Conservation (phyloP, 2,329 filamentous ascomycete genomes). For the Xylariaceae sp. region DNA sequence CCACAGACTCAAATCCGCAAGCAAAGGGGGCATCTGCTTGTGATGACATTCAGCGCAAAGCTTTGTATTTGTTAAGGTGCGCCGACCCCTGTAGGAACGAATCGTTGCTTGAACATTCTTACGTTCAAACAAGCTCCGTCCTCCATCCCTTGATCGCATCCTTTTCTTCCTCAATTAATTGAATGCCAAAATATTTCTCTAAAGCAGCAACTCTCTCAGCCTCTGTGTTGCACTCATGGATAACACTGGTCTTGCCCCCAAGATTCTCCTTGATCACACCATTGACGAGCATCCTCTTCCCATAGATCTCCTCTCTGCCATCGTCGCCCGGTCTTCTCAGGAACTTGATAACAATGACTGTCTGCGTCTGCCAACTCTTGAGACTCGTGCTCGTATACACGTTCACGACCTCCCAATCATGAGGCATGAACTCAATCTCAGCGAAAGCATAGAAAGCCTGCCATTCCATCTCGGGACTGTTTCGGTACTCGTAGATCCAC, state of each 20-base stretch:
- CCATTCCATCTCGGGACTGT: slow-evolving; percentile 50
- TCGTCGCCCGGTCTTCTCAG: slow-evolving; percentile 35
- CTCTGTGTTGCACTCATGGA: slow-evolving; percentile 49
- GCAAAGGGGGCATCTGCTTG: too few relatives aligned
- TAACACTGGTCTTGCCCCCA: slow-evolving; percentile 46
- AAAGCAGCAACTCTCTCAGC: slow-evolving; percentile 18
- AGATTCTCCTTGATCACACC: slow-evolving; percentile 53
- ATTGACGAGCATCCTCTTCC: slow-evolving; percentile 52
- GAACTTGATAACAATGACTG: slow-evolving; percentile 53
- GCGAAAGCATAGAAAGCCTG: slow-evolving; percentile 63
- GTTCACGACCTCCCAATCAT: slow-evolving; percentile 62
- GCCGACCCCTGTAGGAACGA: too few relatives aligned
- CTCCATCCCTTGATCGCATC: slow-evolving; percentile 47
- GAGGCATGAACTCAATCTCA: slow-evolving; percentile 60
- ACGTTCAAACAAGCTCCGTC: slow-evolving; percentile 35
- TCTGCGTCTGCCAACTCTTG: slow-evolving; percentile 52
- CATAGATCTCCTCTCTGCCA: slow-evolving; percentile 45
- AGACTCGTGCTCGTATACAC: slow-evolving; percentile 50
- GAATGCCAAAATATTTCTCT: slow-evolving; percentile 18
- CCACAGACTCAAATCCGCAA: too few relatives aligned
- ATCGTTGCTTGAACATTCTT: too few relatives aligned
- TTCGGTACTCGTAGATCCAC: slow-evolving; percentile 64
- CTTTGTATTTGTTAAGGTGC: too few relatives aligned
- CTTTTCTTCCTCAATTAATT: slow-evolving; percentile 17
- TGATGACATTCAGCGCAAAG: too few relatives aligned